Conservation (phyloP, 2,329 filamentous ascomycete genomes). For the Talaromyces sp. region DNA sequence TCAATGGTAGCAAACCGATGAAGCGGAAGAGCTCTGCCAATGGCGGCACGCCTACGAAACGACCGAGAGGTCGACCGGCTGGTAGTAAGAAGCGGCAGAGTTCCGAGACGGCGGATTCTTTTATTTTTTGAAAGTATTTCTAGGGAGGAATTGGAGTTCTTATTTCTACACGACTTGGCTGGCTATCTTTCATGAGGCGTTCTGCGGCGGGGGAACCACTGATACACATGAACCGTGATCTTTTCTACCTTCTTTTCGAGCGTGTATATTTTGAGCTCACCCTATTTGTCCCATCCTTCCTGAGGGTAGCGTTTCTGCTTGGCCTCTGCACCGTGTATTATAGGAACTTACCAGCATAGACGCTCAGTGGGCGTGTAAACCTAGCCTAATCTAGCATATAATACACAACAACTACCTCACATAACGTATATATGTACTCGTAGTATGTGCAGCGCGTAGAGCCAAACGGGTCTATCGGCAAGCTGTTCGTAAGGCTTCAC, state of each 20-base stretch:
- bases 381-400: neutral
- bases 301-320: neutral
- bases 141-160: neutral
- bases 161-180: slow-evolving; percentile 7
- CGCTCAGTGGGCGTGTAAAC: neutral
- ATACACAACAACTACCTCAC: neutral
- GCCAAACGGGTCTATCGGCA: neutral
- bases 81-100: slow-evolving; percentile 37
- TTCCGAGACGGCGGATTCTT: slow-evolving; percentile 32
- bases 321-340: slow-evolving; percentile 9
- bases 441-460: too few species aligned
- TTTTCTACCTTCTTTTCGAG: slow-evolving; percentile 2
- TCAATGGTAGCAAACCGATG: slow-evolving; percentile 29
- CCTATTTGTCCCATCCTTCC: neutral
- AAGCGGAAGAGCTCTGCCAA: slow-evolving; percentile 46
- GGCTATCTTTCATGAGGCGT: slow-evolving; percentile 12
- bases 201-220: neutral
- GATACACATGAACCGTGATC: slow-evolving; percentile 1
- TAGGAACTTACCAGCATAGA: neutral
- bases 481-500: neutral
- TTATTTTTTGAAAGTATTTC: slow-evolving; percentile 7
- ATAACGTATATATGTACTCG: neutral
- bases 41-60: slow-evolving; percentile 38
- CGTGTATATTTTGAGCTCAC: slow-evolving; percentile 9
- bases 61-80: slow-evolving; percentile 32